A percentile compares a stretch with the other conserved stretches of the same genome.
These are phyloP conservation scores for Aspergillus sp. DNA, from an alignment of 2,329 filamentous ascomycete species.

Conservation along the genomic window DNA sequence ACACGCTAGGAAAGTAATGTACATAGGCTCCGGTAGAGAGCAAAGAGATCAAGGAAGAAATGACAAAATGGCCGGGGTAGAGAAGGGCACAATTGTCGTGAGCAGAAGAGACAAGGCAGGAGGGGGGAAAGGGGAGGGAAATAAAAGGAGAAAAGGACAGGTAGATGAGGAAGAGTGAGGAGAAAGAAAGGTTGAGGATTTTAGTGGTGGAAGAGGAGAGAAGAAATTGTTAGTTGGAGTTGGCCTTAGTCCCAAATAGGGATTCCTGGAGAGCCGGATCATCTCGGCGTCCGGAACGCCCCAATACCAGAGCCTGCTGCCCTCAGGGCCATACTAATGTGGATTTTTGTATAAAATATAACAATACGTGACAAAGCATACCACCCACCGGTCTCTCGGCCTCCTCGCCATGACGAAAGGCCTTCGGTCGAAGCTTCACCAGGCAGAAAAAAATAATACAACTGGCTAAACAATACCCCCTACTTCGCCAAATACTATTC, in stretches of 20 bases:
- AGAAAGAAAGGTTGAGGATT: slow-evolving; percentile 6
- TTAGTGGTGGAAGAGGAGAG: slow-evolving; percentile 4
- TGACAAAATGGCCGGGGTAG: background rate
- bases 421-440: slow-evolving; percentile 17
- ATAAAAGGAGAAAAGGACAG: slow-evolving; percentile 2
- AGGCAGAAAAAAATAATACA: slow-evolving; percentile 24
- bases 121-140: background rate
- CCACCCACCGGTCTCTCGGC: background rate
- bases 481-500: background rate
- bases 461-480: background rate
- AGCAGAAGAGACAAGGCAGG: background rate
- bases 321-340: background rate
- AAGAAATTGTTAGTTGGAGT: slow-evolving; percentile 6
- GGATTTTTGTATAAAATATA: background rate
- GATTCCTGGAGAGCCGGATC: background rate
- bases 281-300: slow-evolving; percentile 6
- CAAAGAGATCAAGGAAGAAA: background rate
- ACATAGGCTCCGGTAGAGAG: slow-evolving; percentile 9
- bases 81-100: background rate
- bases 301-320: background rate
- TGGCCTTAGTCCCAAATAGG: background rate
- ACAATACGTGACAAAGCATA: slow-evolving; percentile 1
- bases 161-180: slow-evolving; percentile 7
- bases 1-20: slow-evolving; percentile 13
- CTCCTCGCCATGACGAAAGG: slow-evolving; percentile 29